Evolutionary conservation across 2,329 filamentous ascomycete genomes (phyloP), one percentile per base, ranked within the genome.

Genomic region (Cadophora sp.): DNA sequence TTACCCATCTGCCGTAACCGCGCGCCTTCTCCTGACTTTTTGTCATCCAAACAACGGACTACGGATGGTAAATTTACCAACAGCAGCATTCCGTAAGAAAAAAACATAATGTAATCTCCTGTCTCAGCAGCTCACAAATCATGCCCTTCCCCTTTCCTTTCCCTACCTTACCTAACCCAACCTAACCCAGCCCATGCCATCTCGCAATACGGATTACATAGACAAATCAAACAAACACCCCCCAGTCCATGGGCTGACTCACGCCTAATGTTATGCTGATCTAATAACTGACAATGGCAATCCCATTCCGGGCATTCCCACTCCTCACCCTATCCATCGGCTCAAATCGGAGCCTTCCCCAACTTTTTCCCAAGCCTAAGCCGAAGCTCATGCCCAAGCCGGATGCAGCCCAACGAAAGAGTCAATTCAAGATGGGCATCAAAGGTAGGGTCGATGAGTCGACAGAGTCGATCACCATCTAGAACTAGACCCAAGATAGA

Each of bases 301-400:
- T 67, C 61, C 61, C 66, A 60, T 64, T 33, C 61, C 62, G 61
- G 47, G 33, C 24, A 41, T 59, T 61, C 48, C 65, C 65, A 55
- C 30, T 36, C 13, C 8, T 30, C 27, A 30, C 27, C 27, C 27
- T 30, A 3, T 6, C 27, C 27, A 30, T 30, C 66, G 61, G 61
- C 66, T 27, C 62, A 39, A 20, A 27, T 67, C 66, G 62, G 62
- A 62, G 55, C 45, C 50, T 56, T 20, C 36, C 20, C 47, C 8
- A 51, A 16, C n/a, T 18, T 14, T 30, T 18, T 43, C 5, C 13
- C 47, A 22, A 50, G 51, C 51, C 27, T 18, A 24, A 53, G 13
- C 14, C 53, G 14, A 39, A 39, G 8, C 30, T 6, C 30, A 56
- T n/a, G 14, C n/a, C 5, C 51, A 13, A 5, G 53, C n/a, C n/a